Conservation (phyloP, 805 yeast species). For the Myxozyma geophila region DNA sequence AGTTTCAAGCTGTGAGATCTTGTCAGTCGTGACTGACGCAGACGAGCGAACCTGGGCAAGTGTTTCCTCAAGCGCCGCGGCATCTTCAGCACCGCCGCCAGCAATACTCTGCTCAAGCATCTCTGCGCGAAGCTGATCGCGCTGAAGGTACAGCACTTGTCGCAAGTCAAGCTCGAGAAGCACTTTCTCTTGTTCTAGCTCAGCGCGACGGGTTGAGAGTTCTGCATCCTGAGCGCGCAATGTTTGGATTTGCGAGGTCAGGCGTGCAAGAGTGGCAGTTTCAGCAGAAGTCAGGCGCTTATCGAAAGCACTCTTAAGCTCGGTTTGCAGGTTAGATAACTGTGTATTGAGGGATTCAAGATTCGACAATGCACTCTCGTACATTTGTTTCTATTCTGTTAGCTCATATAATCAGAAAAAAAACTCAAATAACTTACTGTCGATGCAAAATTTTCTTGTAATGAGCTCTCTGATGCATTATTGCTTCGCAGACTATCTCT, state of each 20-base stretch:
- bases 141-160: constrained; percentile 62
- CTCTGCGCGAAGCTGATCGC: constrained; percentile 46
- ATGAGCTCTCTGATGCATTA: constrained; percentile 8
- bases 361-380: constrained; percentile 51
- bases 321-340: constrained; percentile 52
- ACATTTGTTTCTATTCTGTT: constrained; percentile 44
- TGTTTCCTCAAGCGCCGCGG: constrained; percentile 39
- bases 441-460: constrained; percentile 26
- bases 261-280: constrained; percentile 46
- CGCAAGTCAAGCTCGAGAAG: constrained; percentile 59
- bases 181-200: constrained; percentile 54
- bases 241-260: constrained; percentile 41
- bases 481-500: constrained; percentile 46
- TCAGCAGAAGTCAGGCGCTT: constrained; percentile 59
- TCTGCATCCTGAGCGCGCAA: constrained; percentile 45
- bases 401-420: constrained; percentile 32
- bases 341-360: constrained; percentile 50
- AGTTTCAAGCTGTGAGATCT: constrained; percentile 41
- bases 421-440: constrained; percentile 37
- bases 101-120: constrained; percentile 33
- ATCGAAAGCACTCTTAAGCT: constrained; percentile 59
- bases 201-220: constrained; percentile 49
- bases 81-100: constrained; percentile 35
- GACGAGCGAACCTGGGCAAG: constrained; percentile 36
- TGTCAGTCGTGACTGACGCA: constrained; percentile 41